Evolutionary conservation across 306 rosid genomes (phyloP), one percentile per base, ranked within the genome.

Genomic region (Castanospermum australe): DNA sequence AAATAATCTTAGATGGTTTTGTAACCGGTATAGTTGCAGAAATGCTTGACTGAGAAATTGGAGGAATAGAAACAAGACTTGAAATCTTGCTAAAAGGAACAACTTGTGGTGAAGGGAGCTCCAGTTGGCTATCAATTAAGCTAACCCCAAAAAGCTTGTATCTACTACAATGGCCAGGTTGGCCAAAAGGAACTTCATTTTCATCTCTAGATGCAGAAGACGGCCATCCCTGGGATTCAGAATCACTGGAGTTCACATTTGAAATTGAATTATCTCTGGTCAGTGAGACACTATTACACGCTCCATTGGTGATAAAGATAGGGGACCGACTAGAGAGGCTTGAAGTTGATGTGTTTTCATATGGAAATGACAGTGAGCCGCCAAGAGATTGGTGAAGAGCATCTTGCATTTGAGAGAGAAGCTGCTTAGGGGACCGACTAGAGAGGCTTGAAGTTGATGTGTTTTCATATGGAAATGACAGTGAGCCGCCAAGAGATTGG

Each of bases 101-200:
- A 77, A 79, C 77, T 87, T 89, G 90, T 66, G 54, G 89, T 84
- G 93, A 91, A 89, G 97, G 93, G 90, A 89, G 93, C 89, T 91
- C 93, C 81, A 82, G 73, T 62, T 76, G 76, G 48, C 39, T 42
- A 17, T 81, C 67, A 78, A 18, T 64, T 63, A 91, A 70, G 71
- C 66, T 79, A 75, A 91, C 70, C 30, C 97, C 97, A 62, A 91
- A 91, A 25, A 91, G 86, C 82, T 52, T 85, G 81, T 2, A 82
- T 63, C 36, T 79, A 39, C 56, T 33, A 33, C 21, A 6, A 57
- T 73, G 64, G 56, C 72, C 76, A n/a, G 78, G 84, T 50, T 59
- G 87, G 77, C 79, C 71, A 52, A 79, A 30, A 21, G 70, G 85
- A 68, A 33, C 82, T 75, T 77, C 82, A 70, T 79, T 83, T 73